Conservation (phyloP, 805 yeast species). For the Candida manassasensis region DNA sequence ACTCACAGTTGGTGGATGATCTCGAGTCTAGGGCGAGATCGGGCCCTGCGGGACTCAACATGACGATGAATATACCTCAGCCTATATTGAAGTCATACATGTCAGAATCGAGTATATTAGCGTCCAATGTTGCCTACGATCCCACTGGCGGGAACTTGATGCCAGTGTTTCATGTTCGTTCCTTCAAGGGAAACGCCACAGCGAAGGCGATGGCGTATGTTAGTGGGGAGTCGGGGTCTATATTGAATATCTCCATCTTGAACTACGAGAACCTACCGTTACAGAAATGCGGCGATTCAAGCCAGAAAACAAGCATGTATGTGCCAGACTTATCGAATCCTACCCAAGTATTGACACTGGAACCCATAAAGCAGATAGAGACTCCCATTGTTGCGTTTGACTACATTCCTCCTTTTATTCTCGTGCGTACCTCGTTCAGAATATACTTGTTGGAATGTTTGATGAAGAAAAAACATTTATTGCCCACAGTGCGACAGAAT, state of each 20-base stretch:
- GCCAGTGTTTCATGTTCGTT: conserved; percentile 13
- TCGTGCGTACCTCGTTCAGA: conserved; percentile 35
- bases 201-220: conserved; percentile 20
- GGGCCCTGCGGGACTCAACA: neutral
- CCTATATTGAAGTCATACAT: neutral
- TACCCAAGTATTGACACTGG: conserved; percentile 21
- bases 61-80: neutral
- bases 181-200: conserved; percentile 4
- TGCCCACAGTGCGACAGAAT: conserved; percentile 3
- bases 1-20: conserved; percentile 11
- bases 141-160: conserved; percentile 30
- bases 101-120: conserved; percentile 20
- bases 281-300: neutral
- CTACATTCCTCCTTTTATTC: conserved; percentile 21
- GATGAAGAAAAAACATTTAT: conserved; percentile 2
- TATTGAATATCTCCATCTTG: conserved; percentile 21
- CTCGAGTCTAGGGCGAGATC: conserved; percentile 6
- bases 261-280: conserved; percentile 6
- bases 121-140: conserved; percentile 26
- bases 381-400: conserved; percentile 20
- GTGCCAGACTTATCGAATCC: conserved; percentile 12
- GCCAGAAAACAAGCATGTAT: conserved; percentile 11
- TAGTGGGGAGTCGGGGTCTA: conserved; percentile 27
- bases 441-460: conserved; percentile 28
- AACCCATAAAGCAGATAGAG: conserved; percentile 39